Conservation (phyloP, 805 yeast species). For the Cyberlindnera subsufficiens region DNA sequence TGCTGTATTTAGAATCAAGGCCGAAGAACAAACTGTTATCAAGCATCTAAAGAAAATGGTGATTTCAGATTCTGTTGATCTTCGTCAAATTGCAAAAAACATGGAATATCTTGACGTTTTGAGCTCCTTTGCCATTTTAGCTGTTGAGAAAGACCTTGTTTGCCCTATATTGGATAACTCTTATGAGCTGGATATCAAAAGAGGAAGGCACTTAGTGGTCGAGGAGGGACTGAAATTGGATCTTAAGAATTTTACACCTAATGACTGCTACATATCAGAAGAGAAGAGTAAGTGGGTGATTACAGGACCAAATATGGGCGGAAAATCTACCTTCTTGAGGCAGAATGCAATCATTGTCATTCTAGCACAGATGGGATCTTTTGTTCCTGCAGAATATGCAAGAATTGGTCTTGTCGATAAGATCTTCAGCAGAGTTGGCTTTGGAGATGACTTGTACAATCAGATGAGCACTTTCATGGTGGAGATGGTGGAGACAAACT, state of each 20-base stretch:
- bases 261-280: conserved; percentile 63
- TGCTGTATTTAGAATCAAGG: conserved; percentile 39
- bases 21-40: conserved; percentile 51
- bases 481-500: conserved; percentile 91
- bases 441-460: conserved; percentile 92
- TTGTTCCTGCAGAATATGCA: conserved; percentile 75
- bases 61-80: conserved; percentile 34
- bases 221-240: conserved; percentile 53
- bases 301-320: conserved; percentile 98
- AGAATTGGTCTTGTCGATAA: conserved; percentile 84
- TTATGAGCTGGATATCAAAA: conserved; percentile 40
- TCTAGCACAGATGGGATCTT: conserved; percentile 85
- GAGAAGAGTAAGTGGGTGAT: conserved; percentile 62
- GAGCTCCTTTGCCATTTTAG: conserved; percentile 64
- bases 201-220: conserved; percentile 84
- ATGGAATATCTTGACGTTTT: conserved; percentile 70
- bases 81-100: conserved; percentile 44
- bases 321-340: conserved; percentile 87
- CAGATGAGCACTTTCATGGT: conserved; percentile 96
- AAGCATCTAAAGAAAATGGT: conserved; percentile 41
- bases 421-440: conserved; percentile 91
- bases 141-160: conserved; percentile 60
- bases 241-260: conserved; percentile 59
- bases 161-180: conserved; percentile 58
- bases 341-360: conserved; percentile 85